Percentiles rank a stretch among this genome's conserved stretches.
These are phyloP conservation scores for Pholiota adiposa DNA, from an alignment of 1,284 basidiomycete genomes.

Conservation along the genomic window DNA sequence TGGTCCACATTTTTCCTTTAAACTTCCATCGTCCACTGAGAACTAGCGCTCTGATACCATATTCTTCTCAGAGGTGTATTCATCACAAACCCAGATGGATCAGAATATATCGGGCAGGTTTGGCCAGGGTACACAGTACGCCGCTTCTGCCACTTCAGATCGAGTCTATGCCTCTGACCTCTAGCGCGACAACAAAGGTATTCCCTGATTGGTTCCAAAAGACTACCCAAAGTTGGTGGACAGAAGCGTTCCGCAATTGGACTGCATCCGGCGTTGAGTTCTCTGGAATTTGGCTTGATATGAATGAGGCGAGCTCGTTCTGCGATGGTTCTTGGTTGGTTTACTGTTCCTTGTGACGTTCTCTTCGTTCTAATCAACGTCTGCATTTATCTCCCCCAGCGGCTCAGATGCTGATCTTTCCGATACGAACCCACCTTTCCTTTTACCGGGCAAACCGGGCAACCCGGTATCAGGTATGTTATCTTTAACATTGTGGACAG, in stretches of 20 bases:
- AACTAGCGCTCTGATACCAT: slow-evolving; percentile 19
- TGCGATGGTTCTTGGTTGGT: slow-evolving; percentile 66
- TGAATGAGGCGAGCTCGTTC: slow-evolving; percentile 73
- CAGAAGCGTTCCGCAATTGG: slow-evolving; percentile 64
- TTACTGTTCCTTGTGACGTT: slow-evolving; percentile 4
- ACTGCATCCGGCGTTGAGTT: slow-evolving; percentile 59
- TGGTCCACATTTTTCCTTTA: not conserved
- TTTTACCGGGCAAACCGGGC: slow-evolving; percentile 57
- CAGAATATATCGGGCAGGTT: slow-evolving; percentile 70
- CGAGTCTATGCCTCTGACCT: slow-evolving; percentile 4
- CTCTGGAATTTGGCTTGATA: slow-evolving; percentile 78
- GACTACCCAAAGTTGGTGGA: slow-evolving; percentile 62
- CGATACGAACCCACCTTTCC: slow-evolving; percentile 49
- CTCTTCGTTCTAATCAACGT: not conserved
- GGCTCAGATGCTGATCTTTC: slow-evolving; percentile 58
- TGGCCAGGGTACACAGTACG: slow-evolving; percentile 56
- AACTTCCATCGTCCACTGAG: slow-evolving; percentile 9
- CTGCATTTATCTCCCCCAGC: slow-evolving; percentile 30
- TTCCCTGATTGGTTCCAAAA: slow-evolving; percentile 76
- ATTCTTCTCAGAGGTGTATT: slow-evolving; percentile 51
- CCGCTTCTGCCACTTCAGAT: slow-evolving; percentile 7
- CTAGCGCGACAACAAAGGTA: slow-evolving; percentile 32
- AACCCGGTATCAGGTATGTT: slow-evolving; percentile 42
- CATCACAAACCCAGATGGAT: slow-evolving; percentile 69
- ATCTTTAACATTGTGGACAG: slow-evolving; percentile 3